Conservation (phyloP, 495 filamentous ascomycete genomes). For the Immersiella caudata region DNA sequence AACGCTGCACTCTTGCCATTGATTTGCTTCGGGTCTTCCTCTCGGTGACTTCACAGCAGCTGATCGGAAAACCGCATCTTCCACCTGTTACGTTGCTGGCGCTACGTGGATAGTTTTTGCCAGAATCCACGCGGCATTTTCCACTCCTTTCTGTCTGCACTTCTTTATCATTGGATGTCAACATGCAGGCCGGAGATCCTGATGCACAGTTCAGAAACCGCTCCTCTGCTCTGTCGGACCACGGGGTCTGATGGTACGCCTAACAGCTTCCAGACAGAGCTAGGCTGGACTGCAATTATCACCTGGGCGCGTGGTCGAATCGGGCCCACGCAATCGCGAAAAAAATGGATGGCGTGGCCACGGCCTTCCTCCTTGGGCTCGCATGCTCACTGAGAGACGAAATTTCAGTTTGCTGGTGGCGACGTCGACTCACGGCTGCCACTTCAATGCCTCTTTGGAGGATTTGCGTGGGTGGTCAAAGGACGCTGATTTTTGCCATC, state of each 20-base stretch:
- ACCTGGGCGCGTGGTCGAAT: background rate
- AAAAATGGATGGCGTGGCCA: background rate
- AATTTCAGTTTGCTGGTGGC: background rate
- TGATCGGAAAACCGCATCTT: background rate
- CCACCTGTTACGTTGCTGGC: background rate
- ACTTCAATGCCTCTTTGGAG: background rate
- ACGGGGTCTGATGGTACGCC: background rate
- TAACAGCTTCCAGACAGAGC: conserved; percentile 2
- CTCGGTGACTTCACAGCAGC: conserved; percentile 18
- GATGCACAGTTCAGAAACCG: background rate
- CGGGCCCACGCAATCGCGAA: background rate
- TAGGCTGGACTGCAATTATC: background rate
- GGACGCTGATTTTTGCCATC: background rate
- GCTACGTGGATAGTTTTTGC: conserved; percentile 5
- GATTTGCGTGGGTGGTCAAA: conserved; percentile 3
- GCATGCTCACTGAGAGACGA: background rate
- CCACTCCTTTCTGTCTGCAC: background rate
- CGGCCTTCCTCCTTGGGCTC: conserved; percentile 13
- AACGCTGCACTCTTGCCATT: conserved; percentile 3
- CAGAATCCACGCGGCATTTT: conserved; percentile 1
- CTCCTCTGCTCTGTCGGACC: background rate
- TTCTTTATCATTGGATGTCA: background rate
- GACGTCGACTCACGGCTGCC: background rate
- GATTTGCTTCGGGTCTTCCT: background rate
- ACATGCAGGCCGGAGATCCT: background rate